Evolutionary conservation across 192 early-diverging fungal genomes (phyloP), one percentile per base, ranked within the genome.

Genomic region (Umbelopsis isabellina): DNA sequence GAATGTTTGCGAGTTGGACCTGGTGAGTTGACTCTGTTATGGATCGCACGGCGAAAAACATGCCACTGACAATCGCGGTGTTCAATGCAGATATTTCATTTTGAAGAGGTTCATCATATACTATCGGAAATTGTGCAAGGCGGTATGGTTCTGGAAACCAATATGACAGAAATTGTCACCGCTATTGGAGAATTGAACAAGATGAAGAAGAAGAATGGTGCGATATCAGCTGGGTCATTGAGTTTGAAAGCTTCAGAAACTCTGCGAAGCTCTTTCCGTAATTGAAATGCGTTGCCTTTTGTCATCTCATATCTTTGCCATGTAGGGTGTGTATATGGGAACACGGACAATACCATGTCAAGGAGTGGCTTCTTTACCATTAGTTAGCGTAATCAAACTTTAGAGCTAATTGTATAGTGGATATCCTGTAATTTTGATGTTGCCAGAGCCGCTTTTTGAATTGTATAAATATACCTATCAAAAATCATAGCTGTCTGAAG

Each of bases 1-100:
- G 46, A 98, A 99, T 65, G 97, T 99, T 4, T 99, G 97, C 72
- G 97, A 99, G 80, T 80, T 99, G 66, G 97, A 98, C 74, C 75
- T 98, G 81, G 91, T 94, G 81, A 66, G 78, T 61, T 8, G 5
- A 22, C 16, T 53, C 15, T 25, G 0, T 44, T 33, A 21, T 12
- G 11, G 6, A 4, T 5, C 15, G 46, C 8, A 72, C 5, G 47
- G 15, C 0, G n/a, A 3, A 27, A 65, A 27, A 16, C n/a, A 30
- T 13, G 48, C 46, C 12, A 48, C 21, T 25, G 9, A 13, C 7
- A 21, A 21, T 44, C 21, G 5, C 3, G 2, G 2, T 47, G n/a
- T 16, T 11, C 20, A 30, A 30, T 53, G 18, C 77, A 90, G 89
- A 97, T 97, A 50, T 97, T 97, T 78, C 89, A 94, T 67, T 95